Evolutionary conservation across 1,284 basidiomycete genomes (phyloP).

Genomic region (Moesziomyces parantarcticus): DNA sequence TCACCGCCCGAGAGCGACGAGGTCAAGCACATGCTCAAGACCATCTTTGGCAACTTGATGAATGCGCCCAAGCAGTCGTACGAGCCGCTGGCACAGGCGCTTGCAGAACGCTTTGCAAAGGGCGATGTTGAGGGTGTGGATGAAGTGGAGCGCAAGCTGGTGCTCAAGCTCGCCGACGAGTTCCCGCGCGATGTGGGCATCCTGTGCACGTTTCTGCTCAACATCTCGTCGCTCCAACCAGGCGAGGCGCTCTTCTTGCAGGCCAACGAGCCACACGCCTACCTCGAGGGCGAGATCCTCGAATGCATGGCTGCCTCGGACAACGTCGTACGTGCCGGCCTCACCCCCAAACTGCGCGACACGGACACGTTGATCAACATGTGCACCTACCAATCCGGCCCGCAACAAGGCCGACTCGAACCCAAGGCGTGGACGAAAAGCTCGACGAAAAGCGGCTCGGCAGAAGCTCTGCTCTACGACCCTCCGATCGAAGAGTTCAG

Average conservation of each 20-base stretch:
- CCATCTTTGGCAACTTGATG: slow-evolving; percentile 58
- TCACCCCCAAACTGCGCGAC: slow-evolving; percentile 96
- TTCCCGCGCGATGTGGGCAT: slow-evolving; percentile 94
- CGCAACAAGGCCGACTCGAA: slow-evolving; percentile 71
- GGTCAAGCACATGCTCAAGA: slow-evolving; percentile 32
- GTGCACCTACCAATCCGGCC: slow-evolving; percentile 82
- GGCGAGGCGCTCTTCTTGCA: slow-evolving; percentile 94
- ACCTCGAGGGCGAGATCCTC: slow-evolving; percentile 74
- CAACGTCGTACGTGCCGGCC: slow-evolving; percentile 97
- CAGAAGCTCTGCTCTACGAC: slow-evolving; percentile 76
- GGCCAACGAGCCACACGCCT: slow-evolving; percentile 96
- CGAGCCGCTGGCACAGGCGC: slow-evolving; percentile 16
- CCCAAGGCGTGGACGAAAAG: slow-evolving; percentile 3
- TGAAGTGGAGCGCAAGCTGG: slow-evolving; percentile 72
- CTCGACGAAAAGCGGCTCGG: background rate
- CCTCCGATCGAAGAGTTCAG: slow-evolving; percentile 95
- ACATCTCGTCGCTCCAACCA: slow-evolving; percentile 80
- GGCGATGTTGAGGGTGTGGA: slow-evolving; percentile 2
- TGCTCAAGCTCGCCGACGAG: slow-evolving; percentile 79
- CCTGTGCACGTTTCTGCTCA: slow-evolving; percentile 91
- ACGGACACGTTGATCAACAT: slow-evolving; percentile 87
- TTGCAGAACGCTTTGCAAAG: slow-evolving; percentile 19
- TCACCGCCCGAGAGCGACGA: slow-evolving; percentile 6
- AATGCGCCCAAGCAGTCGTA: slow-evolving; percentile 2
- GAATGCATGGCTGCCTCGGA: slow-evolving; percentile 72